Base-by-base conservation (phyloP, 2,329 filamentous ascomycete genomes). In the Venturia pyrina region DNA sequence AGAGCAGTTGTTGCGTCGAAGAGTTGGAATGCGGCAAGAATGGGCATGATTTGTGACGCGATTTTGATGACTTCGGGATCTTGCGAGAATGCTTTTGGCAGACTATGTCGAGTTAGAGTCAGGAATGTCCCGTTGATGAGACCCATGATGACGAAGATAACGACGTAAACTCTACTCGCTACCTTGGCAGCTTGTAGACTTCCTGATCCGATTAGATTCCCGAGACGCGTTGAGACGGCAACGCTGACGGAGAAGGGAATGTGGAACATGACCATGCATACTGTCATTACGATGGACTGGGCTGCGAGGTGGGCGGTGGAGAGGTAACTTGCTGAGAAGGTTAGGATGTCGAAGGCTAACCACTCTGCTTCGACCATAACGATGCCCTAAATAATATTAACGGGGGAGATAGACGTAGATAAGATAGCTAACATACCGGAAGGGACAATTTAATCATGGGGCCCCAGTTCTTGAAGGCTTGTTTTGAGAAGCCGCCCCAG, bases 401-500 rank as follows among this genome's bases (percentile, higher is more conserved):
- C 28, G 28, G 2, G 28, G 28, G 2, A 28, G 28, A 4, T 28
- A 28, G 28, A 28, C 28, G 28, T 28, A 28, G 4, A 28, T 28
- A 28, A 4, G 28, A 28, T 2, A 28, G 28, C 28, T 28, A 28
- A 28, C 2, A 28, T 28, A 28, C 71, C 17, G 71, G 69, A 11
- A 72, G 61, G 0, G 70, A 66, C 3, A 72, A 69, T 7, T 67
- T 50, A 15, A 72, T 37, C 67, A 72, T 71, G 6, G 66, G 56
- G 21, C 66, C 64, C 79, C 79, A 81, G 48, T 77, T 74, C 3
- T 70, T 70, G 19, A 78, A 65, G 1, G 74, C 74, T 3, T 72
- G 68, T 1, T 71, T 68, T 10, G 78, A 78, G 56, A 79, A 76
- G 0, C 79, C 78, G 3, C 75, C 75, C 80, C 80, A 80, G 73